Evolutionary conservation across 1,139 yeast genomes (phyloP), one percentile per base, ranked within the genome.

Genomic region (Hemisphaericaspora xylanilytica): DNA sequence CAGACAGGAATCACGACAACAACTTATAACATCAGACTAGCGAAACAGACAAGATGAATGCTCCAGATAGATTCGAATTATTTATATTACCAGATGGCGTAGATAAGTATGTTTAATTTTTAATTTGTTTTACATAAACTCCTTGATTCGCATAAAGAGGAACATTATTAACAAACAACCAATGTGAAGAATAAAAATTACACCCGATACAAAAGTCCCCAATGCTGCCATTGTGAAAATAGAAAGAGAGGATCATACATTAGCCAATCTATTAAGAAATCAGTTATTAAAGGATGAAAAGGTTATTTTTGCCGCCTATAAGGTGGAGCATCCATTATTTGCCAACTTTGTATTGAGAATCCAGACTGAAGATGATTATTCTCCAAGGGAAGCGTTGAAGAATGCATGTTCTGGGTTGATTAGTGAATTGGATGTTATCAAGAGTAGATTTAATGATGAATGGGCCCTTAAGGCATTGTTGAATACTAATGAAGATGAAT

Each of bases 31-130:
- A 24, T 25, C n/a, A n/a, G 5, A 4, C 13, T 10, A 12, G 28
- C 15, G 24, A 16, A 16, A 8, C 3, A n/a, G 25, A 30, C 11
- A 42, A 3, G 38, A 92, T 92, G 97, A 92, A 92, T 69, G 98
- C 97, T 53, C 98, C 98, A 66, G 98, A 92, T 70, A 84, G 98
- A 75, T 92, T 90, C 61, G 98, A 92, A 71, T 78, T 92, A 38
- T 92, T 92, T 61, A 80, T 92, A 52, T 75, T 92, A 53, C 98
- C 97, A n/a, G 98, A 92, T 61, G 98, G 98, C 33, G 95, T 88
- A 38, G 87, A 92, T 40, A 85, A 85, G 81, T 76, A 70, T 17
- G 81, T 70, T 29, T 18, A 11, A 14, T 12, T 13, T 22, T 34
- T 34, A 17, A n/a, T 20, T 18, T 28, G 4, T 28, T 28, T n/a